Conservation (phyloP, 257 asterid species). For the Gentiana dahurica region DNA sequence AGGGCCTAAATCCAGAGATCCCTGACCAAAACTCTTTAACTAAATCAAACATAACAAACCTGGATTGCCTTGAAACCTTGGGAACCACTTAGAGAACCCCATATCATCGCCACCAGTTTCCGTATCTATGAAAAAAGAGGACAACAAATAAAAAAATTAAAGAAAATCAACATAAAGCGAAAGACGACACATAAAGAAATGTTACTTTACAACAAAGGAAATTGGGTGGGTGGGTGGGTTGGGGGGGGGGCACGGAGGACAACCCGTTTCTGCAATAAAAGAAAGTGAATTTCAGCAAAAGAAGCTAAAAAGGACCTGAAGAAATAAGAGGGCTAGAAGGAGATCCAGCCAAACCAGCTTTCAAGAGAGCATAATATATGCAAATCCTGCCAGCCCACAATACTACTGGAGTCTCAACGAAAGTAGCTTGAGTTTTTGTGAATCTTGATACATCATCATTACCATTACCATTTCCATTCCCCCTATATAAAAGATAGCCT, state of each 20-base stretch:
- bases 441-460: background rate
- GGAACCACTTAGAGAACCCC: conserved; percentile 79
- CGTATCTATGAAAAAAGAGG: conserved; percentile 39
- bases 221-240: no score
- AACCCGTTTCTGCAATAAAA: background rate
- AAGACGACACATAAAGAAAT: background rate
- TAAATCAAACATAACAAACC: conserved; percentile 34
- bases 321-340: conserved; percentile 69
- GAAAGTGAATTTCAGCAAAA: background rate
- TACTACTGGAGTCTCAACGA: conserved; percentile 66
- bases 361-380: conserved; percentile 70
- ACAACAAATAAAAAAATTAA: conserved; percentile 1
- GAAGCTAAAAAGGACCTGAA: conserved; percentile 3
- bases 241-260: no score
- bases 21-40: no score
- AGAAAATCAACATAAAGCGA: background rate
- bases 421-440: conserved; percentile 29
- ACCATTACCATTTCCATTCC: conserved; percentile 6
- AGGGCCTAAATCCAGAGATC: no score
- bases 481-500: conserved; percentile 12
- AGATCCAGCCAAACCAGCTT: conserved; percentile 95
- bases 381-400: conserved; percentile 93
- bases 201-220: background rate
- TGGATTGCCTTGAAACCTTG: conserved; percentile 57
- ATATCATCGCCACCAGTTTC: conserved; percentile 56